Percentiles rank a stretch among this genome's conserved stretches.
Evolutionary conservation across 345 rosid species (phyloP).

Genomic region (Arabis alpina): DNA sequence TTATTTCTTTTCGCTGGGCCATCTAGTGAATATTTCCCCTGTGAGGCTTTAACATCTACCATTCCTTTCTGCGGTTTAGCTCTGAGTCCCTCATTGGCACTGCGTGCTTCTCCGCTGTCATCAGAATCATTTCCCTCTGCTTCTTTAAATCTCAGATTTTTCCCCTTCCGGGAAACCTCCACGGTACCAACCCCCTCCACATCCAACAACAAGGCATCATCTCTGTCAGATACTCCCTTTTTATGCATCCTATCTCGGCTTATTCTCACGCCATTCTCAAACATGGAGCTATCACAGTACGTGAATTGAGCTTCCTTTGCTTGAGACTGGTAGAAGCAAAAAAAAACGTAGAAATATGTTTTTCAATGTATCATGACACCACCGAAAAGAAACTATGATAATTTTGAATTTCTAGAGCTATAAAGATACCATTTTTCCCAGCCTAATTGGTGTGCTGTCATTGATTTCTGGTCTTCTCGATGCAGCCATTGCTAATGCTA

Average conservation of each 20-base stretch:
- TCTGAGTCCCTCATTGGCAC: conserved; percentile 72
- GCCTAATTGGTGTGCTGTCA: conserved; percentile 48
- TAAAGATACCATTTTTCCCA: conserved; percentile 62
- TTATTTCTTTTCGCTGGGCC: conserved; percentile 39
- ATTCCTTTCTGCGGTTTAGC: conserved; percentile 42
- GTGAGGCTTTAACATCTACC: conserved; percentile 46
- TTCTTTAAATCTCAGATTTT: conserved; percentile 56
- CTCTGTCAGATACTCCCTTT: conserved; percentile 48
- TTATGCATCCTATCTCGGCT: conserved; percentile 47
- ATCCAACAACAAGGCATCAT: conserved; percentile 49
- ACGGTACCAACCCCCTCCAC: conserved; percentile 40
- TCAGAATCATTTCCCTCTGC: conserved; percentile 53
- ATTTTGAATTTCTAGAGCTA: conserved; percentile 10
- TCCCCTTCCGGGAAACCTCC: conserved; percentile 63
- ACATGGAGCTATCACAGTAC: conserved; percentile 43
- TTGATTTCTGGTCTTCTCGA: conserved; percentile 23
- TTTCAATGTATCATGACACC: conserved; percentile 12
- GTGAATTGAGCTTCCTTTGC: conserved; percentile 51
- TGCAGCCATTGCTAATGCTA: conserved; percentile 42
- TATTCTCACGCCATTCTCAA: conserved; percentile 51
- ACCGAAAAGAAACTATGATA: conserved; percentile 8
- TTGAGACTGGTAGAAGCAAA: conserved; percentile 47
- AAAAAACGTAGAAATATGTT: conserved; percentile 13
- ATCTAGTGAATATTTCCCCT: conserved; percentile 28
- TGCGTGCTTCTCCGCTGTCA: conserved; percentile 76